These are phyloP conservation scores for Eleusine indica DNA, from an alignment of 176 grass and related monocot genomes.

Conservation along the genomic window DNA sequence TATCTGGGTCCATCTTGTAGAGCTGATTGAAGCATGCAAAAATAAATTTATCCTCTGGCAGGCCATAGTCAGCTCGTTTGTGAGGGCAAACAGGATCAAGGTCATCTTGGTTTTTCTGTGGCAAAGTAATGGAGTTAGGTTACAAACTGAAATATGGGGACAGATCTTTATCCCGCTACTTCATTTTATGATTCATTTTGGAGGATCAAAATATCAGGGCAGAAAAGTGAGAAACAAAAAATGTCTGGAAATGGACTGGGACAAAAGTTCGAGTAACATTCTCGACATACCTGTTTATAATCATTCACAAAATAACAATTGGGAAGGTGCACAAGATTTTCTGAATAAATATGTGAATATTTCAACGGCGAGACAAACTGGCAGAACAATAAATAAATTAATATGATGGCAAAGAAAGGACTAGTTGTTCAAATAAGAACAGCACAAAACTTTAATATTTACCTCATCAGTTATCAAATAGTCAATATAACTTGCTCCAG, in stretches of 20 bases:
- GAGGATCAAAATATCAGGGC: slow-evolving; percentile 19
- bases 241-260: neutral
- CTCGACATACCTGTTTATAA: slow-evolving; percentile 68
- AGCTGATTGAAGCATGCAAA: slow-evolving; percentile 96
- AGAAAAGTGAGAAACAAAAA: slow-evolving; percentile 21
- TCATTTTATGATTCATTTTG: slow-evolving; percentile 1
- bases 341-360: slow-evolving; percentile 80
- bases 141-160: neutral
- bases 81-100: slow-evolving; percentile 56
- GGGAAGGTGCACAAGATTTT: slow-evolving; percentile 84
- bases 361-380: slow-evolving; percentile 79
- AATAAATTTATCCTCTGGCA: slow-evolving; percentile 80
- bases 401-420: slow-evolving; percentile 12
- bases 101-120: slow-evolving; percentile 73
- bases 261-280: neutral
- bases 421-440: slow-evolving; percentile 17
- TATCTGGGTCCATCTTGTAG: slow-evolving; percentile 94
- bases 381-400: slow-evolving; percentile 35
- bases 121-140: neutral
- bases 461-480: slow-evolving; percentile 90
- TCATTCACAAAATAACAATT: slow-evolving; percentile 95
- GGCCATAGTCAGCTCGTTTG: slow-evolving; percentile 79
- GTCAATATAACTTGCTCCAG: slow-evolving; percentile 79
- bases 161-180: neutral
- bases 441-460: neutral